Percentiles rank a stretch among this genome's conserved stretches.
Evolutionary conservation across 805 yeast genomes (phyloP).

Genomic region (Yamadazyma endophytica): DNA sequence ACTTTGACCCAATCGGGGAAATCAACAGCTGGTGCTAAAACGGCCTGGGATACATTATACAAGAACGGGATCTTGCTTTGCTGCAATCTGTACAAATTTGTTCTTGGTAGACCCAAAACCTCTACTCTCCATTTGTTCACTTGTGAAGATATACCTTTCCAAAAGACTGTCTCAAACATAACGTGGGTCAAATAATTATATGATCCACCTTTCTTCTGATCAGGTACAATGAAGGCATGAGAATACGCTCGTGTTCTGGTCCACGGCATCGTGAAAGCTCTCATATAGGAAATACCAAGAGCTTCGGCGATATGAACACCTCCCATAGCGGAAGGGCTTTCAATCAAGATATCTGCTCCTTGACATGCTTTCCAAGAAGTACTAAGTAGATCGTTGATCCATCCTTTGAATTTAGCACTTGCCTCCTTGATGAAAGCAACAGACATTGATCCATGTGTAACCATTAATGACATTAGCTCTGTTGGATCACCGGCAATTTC

Average conservation of each 20-base stretch:
- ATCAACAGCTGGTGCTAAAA: constrained; percentile 90
- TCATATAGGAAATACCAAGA: constrained; percentile 78
- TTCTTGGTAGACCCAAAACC: constrained; percentile 58
- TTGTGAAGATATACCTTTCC: constrained; percentile 88
- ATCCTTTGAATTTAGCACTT: constrained; percentile 66
- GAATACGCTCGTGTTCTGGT: constrained; percentile 93
- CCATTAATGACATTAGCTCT: constrained; percentile 89
- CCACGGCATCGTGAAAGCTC: constrained; percentile 99
- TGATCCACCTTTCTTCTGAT: constrained; percentile 87
- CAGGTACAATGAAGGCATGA: constrained; percentile 94
- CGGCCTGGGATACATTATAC: constrained; percentile 83
- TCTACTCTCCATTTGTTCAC: constrained; percentile 84
- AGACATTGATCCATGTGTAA: constrained; percentile 81
- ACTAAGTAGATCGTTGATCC: constrained; percentile 72
- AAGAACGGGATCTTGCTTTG: constrained; percentile 82
- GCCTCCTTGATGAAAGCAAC: constrained; percentile 84
- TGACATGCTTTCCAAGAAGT: constrained; percentile 89
- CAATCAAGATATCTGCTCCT: constrained; percentile 76
- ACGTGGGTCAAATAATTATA: constrained; percentile 91
- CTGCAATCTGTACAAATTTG: constrained; percentile 66
- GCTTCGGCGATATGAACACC: constrained; percentile 96
- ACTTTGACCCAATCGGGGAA: constrained; percentile 94
- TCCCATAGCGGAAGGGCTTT: constrained; percentile 95
- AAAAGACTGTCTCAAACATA: constrained; percentile 85
- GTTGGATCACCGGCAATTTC: constrained; percentile 92